These are phyloP conservation scores for Luzula sylvatica DNA, from an alignment of 176 grass and related monocot species.

Conservation along the genomic window DNA sequence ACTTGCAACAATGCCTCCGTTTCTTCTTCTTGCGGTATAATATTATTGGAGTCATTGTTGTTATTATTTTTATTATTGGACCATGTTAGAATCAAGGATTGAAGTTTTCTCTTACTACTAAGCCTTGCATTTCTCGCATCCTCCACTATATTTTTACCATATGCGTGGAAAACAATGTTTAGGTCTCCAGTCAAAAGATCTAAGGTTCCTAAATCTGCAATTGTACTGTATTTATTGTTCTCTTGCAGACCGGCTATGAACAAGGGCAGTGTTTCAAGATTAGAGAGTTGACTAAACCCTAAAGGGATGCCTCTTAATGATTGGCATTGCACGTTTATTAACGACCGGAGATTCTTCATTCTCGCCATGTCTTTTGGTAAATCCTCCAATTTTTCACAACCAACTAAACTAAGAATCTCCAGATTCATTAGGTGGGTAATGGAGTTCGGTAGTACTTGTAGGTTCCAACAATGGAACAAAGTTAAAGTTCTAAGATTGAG, in stretches of 20 bases:
- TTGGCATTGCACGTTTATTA: slow-evolving; percentile 26
- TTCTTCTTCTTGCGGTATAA: background rate
- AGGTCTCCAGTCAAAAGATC: slow-evolving; percentile 28
- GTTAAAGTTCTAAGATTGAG: slow-evolving; percentile 30
- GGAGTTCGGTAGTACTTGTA: slow-evolving; percentile 33
- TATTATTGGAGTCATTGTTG: background rate
- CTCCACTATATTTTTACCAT: slow-evolving; percentile 8
- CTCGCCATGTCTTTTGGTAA: slow-evolving; percentile 34
- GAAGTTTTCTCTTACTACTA: slow-evolving; percentile 31
- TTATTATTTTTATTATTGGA: background rate
- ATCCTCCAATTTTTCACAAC: slow-evolving; percentile 25
- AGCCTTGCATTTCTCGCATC: slow-evolving; percentile 26
- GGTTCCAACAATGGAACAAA: slow-evolving; percentile 51
- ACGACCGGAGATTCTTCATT: slow-evolving; percentile 27
- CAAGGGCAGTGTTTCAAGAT: slow-evolving; percentile 39
- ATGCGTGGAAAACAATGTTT: slow-evolving; percentile 14
- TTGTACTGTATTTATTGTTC: slow-evolving; percentile 19
- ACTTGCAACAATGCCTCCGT: slow-evolving; percentile 33
- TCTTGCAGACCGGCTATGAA: slow-evolving; percentile 24
- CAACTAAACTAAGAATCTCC: slow-evolving; percentile 36
- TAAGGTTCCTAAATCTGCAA: slow-evolving; percentile 32
- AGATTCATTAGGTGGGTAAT: slow-evolving; percentile 29
- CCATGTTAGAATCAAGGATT: slow-evolving; percentile 35
- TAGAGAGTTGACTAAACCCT: slow-evolving; percentile 33
- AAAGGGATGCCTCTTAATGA: slow-evolving; percentile 23